Evolutionary conservation across 2,329 filamentous ascomycete genomes (phyloP).

Genomic region (Rhexocercosporidium sp.): DNA sequence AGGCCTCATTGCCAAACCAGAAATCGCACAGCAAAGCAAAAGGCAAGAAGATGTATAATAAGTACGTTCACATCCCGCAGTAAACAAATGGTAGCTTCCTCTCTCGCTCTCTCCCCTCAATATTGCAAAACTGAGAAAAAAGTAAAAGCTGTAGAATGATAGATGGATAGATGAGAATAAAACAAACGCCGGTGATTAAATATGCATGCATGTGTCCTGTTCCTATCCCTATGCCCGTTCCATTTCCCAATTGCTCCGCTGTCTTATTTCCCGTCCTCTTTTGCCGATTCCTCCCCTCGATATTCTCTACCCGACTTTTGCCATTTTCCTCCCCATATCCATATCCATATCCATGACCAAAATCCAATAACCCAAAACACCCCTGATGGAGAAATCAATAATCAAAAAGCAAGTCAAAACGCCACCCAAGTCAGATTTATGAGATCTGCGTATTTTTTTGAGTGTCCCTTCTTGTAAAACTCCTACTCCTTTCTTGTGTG

Average conservation of each 20-base stretch:
- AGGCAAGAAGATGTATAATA: not conserved
- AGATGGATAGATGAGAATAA: not conserved
- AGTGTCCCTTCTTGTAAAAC: not conserved
- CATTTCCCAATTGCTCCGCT: not conserved
- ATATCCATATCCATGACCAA: not conserved
- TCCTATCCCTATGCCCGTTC: too few relatives aligned
- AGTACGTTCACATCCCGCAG: not conserved
- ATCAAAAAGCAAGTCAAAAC: not conserved
- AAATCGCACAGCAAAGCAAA: not conserved
- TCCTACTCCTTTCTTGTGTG: not conserved
- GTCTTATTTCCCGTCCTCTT: not conserved
- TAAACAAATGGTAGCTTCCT: too few relatives aligned
- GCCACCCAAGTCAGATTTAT: not conserved
- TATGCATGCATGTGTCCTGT: constrained; percentile 3
- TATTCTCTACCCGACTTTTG: not conserved
- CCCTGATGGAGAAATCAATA: too few relatives aligned
- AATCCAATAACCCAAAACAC: too few relatives aligned
- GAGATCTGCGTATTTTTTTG: not conserved
- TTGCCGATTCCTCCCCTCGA: not conserved
- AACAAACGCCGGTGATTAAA: not conserved
- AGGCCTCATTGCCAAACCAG: too few relatives aligned
- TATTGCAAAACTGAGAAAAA: too few relatives aligned
- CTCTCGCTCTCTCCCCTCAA: too few relatives aligned
- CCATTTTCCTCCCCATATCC: not conserved
- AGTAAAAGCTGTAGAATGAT: too few relatives aligned